phyloP scores from a whole-genome alignment of 2,329 filamentous ascomycete genomes.

The Neophaeococcomyces mojaviensis region DNA sequence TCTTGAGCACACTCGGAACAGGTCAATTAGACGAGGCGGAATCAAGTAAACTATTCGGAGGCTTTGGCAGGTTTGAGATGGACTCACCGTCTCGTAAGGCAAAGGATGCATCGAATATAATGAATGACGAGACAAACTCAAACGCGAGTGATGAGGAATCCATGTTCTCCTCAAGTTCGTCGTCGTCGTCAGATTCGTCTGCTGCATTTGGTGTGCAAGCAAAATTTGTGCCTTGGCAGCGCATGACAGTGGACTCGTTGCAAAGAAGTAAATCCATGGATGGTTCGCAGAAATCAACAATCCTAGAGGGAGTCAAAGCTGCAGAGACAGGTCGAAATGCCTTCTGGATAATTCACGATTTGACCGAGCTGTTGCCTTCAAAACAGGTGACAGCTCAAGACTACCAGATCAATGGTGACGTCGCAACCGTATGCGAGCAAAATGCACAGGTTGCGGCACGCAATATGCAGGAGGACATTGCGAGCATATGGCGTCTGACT shows the following conservation, averaged over 20 bases:
- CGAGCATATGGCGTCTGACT: constrained; percentile 76
- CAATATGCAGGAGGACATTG: constrained; percentile 62
- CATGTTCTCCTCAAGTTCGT: constrained; percentile 52
- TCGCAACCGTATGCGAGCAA: constrained; percentile 71
- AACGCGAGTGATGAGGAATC: constrained; percentile 46
- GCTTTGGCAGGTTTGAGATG: constrained; percentile 53
- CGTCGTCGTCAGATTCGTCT: constrained; percentile 39
- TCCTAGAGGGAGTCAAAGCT: constrained; percentile 46
- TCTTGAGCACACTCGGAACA: constrained; percentile 42
- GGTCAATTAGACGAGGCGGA: constrained; percentile 43
- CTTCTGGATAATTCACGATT: constrained; percentile 63
- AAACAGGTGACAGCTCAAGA: constrained; percentile 68
- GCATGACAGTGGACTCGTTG: constrained; percentile 1
- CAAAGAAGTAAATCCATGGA: constrained; percentile 45
- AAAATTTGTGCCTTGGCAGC: constrained; percentile 8
- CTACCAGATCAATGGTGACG: constrained; percentile 78
- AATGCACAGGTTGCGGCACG: constrained; percentile 72
- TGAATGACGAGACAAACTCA: constrained; percentile 36
- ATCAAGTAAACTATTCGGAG: constrained; percentile 52
- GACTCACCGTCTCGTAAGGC: constrained; percentile 41
- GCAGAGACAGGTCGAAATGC: constrained; percentile 50
- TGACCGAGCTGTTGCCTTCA: constrained; percentile 66
- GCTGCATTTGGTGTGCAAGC: constrained; percentile 16
- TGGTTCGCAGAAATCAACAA: constrained; percentile 45
- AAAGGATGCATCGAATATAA: constrained; percentile 37